Evolutionary conservation across 108 stramenopile species (phyloP).

Genomic region (Schizochytrium sp.): DNA sequence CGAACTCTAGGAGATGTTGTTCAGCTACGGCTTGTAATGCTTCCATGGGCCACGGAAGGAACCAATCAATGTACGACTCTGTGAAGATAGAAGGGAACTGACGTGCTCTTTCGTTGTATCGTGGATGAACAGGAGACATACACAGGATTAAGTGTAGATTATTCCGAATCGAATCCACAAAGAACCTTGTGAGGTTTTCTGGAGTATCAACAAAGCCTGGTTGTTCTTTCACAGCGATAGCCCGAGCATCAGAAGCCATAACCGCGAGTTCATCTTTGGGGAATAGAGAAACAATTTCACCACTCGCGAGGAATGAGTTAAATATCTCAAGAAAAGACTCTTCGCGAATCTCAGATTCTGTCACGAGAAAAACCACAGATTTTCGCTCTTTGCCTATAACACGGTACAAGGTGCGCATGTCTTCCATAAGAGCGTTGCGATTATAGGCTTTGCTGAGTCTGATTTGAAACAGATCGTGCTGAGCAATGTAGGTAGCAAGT

Average conservation of each 20-base stretch:
- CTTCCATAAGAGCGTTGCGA: slow-evolving; percentile 68
- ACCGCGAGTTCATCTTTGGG: slow-evolving; percentile 78
- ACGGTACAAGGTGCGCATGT: slow-evolving; percentile 67
- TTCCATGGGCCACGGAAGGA: slow-evolving; percentile 79
- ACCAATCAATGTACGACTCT: slow-evolving; percentile 78
- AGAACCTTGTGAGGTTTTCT: slow-evolving; percentile 74
- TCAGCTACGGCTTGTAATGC: slow-evolving; percentile 74
- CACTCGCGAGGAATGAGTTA: slow-evolving; percentile 71
- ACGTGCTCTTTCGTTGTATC: slow-evolving; percentile 77
- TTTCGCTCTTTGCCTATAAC: slow-evolving; percentile 69
- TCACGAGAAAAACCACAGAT: slow-evolving; percentile 70
- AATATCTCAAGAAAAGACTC: slow-evolving; percentile 74
- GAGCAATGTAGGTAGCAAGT: slow-evolving; percentile 71
- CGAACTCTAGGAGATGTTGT: slow-evolving; percentile 58
- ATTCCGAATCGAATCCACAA: slow-evolving; percentile 74
- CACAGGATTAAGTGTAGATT: slow-evolving; percentile 79
- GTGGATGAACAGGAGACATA: slow-evolving; percentile 77
- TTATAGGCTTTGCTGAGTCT: slow-evolving; percentile 71
- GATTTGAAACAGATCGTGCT: slow-evolving; percentile 69
- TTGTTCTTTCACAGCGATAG: slow-evolving; percentile 69
- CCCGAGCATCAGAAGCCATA: slow-evolving; percentile 76
- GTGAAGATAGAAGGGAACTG: slow-evolving; percentile 78
- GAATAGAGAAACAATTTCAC: slow-evolving; percentile 72
- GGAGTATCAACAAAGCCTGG: slow-evolving; percentile 78
- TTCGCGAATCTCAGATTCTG: slow-evolving; percentile 73